phyloP scores from a whole-genome alignment of 169 alveolate species.

The Cyclospora cayetanensis region DNA sequence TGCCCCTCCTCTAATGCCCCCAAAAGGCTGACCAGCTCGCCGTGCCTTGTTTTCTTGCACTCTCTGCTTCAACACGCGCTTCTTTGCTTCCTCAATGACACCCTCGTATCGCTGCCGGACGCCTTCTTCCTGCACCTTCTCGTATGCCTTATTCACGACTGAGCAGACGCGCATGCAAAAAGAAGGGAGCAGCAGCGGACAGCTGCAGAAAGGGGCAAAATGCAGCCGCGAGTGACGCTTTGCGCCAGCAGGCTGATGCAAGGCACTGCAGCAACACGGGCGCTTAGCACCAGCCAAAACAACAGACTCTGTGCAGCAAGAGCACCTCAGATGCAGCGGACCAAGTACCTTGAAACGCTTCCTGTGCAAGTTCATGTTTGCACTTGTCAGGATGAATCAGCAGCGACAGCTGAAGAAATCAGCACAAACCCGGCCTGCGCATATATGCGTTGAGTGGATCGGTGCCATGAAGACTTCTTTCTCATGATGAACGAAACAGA shows the following conservation, averaged over 20 bases:
- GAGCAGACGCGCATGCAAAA: neutral
- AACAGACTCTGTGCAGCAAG: neutral
- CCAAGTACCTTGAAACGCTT: constrained; percentile 85
- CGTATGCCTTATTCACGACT: constrained; percentile 76
- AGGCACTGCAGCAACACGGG: neutral
- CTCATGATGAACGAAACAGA: too few relatives aligned
- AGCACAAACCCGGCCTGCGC: too few relatives aligned
- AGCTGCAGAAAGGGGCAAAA: neutral
- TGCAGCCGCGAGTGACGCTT: neutral
- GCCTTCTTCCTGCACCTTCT: constrained; percentile 77
- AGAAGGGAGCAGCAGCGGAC: neutral
- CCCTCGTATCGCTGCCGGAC: constrained; percentile 69
- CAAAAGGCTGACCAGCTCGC: constrained; percentile 8
- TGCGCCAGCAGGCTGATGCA: neutral
- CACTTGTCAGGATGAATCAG: constrained; percentile 94
- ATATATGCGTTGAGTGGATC: too few relatives aligned
- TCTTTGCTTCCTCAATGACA: constrained; percentile 78
- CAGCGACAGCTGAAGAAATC: constrained; percentile 79
- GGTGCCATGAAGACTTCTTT: too few relatives aligned
- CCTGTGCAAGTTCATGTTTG: constrained; percentile 87
- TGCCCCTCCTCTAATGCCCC: neutral
- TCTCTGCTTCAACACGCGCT: constrained; percentile 70
- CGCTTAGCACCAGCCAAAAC: neutral
- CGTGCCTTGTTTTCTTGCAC: constrained; percentile 69
- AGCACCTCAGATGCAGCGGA: neutral